These are phyloP conservation scores for Stachybotrys echinatus DNA, from an alignment of 2,329 filamentous ascomycete genomes.

Conservation along the genomic window DNA sequence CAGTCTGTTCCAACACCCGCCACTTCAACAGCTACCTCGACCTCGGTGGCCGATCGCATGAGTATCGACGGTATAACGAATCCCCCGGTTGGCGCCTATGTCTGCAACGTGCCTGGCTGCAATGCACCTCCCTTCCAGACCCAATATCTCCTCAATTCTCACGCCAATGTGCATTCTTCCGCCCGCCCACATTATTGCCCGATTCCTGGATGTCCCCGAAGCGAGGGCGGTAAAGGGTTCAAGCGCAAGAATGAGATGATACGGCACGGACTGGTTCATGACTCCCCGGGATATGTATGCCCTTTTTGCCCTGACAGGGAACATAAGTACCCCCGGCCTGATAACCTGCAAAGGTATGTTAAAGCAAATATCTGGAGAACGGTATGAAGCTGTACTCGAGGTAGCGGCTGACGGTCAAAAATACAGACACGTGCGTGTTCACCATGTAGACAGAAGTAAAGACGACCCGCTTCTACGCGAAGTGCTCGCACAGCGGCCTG, in stretches of 20 bases:
- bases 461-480: conserved; percentile 78
- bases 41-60: conserved; percentile 45
- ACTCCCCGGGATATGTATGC: conserved; percentile 91
- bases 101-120: conserved; percentile 59
- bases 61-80: conserved; percentile 54
- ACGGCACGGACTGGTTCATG: conserved; percentile 78
- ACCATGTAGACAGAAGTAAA: conserved; percentile 85
- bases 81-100: conserved; percentile 45
- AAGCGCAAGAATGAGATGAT: conserved; percentile 73
- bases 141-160: conserved; percentile 71
- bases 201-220: conserved; percentile 56
- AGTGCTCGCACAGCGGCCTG: conserved; percentile 78
- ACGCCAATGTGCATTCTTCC: conserved; percentile 67
- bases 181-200: conserved; percentile 62
- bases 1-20: conserved; percentile 37
- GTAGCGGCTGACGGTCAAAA: conserved; percentile 6
- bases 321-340: conserved; percentile 89
- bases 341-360: conserved; percentile 85
- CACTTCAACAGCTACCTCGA: conserved; percentile 14
- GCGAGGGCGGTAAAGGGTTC: conserved; percentile 61
- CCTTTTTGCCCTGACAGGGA: conserved; percentile 93
- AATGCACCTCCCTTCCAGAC: conserved; percentile 72
- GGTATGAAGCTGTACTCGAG: background rate
- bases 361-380: background rate
- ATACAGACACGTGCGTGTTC: conserved; percentile 80